A percentile compares a stretch with the other conserved stretches of the same genome.
Evolutionary conservation across 1,139 yeast genomes (phyloP).

Genomic region (Suhomyces kunorum): DNA sequence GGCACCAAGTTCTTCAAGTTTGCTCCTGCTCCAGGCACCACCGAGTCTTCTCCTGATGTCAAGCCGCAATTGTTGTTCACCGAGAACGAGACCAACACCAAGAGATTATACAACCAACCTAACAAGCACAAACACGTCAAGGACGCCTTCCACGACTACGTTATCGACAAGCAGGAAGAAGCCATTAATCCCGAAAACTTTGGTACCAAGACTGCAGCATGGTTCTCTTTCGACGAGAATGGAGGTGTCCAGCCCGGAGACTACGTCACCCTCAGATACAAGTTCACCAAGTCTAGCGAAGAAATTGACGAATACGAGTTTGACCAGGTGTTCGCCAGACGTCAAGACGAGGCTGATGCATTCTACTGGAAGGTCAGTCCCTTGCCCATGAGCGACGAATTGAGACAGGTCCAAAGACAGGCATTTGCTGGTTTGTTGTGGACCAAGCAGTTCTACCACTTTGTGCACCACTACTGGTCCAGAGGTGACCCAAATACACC

Average conservation of each 20-base stretch:
- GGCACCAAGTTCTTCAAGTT: conserved; percentile 73
- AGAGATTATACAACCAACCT: conserved; percentile 63
- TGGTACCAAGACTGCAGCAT: conserved; percentile 82
- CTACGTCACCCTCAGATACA: conserved; percentile 84
- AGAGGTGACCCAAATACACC: conserved; percentile 81
- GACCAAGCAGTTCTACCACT: conserved; percentile 92
- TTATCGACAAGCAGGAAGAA: conserved; percentile 59
- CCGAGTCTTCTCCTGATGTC: conserved; percentile 60
- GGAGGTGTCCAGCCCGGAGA: conserved; percentile 88
- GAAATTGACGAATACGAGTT: conserved; percentile 78
- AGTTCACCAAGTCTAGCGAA: conserved; percentile 50
- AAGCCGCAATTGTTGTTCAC: conserved; percentile 80
- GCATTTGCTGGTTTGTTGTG: conserved; percentile 93
- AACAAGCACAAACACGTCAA: conserved; percentile 65
- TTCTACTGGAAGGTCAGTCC: conserved; percentile 92
- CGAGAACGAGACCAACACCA: conserved; percentile 82
- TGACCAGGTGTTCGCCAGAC: conserved; percentile 69
- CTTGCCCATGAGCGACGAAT: conserved; percentile 77
- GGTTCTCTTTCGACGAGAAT: conserved; percentile 74
- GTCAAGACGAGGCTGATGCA: conserved; percentile 91
- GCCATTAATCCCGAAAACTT: conserved; percentile 67
- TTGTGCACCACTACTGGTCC: conserved; percentile 86
- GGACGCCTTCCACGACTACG: conserved; percentile 88
- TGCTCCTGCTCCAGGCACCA: conserved; percentile 86
- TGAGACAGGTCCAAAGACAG: conserved; percentile 87